Conservation (phyloP, 129 eudicot species). For the Smallanthus sonchifolius region DNA sequence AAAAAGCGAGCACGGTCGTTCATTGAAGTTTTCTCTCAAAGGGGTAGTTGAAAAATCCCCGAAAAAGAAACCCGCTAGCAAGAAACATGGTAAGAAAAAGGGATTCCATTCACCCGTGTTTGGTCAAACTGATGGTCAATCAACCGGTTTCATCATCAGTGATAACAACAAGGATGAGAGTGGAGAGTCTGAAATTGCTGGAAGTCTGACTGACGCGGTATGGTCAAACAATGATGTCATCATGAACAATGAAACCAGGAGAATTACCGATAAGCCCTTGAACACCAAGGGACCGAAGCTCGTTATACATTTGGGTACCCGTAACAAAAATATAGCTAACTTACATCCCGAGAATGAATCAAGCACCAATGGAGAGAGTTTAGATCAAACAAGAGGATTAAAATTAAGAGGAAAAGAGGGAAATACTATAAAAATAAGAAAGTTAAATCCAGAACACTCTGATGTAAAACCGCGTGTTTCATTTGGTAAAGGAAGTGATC, state of each 20-base stretch:
- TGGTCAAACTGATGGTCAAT: constrained; percentile 38
- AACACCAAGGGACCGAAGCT: constrained; percentile 69
- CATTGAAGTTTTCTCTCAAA: constrained; percentile 68
- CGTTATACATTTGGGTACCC: constrained; percentile 74
- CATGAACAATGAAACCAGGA: constrained; percentile 31
- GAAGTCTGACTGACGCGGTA: constrained; percentile 43
- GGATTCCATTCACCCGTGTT: constrained; percentile 10
- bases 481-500: constrained; percentile 37
- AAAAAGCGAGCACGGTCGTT: constrained; percentile 58
- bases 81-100: constrained; percentile 57
- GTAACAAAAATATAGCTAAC: constrained; percentile 40
- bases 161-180: constrained; percentile 42
- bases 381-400: constrained; percentile 40
- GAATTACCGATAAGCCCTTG: constrained; percentile 35
- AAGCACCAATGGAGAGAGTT: constrained; percentile 39
- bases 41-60: constrained; percentile 72
- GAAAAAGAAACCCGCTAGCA: constrained; percentile 55
- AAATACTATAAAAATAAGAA: constrained; percentile 61
- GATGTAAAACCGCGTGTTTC: constrained; percentile 26
- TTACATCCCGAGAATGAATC: constrained; percentile 45
- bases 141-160: constrained; percentile 30
- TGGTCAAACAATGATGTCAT: constrained; percentile 45
- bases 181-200: constrained; percentile 43
- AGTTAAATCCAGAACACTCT: constrained; percentile 32
- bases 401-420: constrained; percentile 44